phyloP scores from a whole-genome alignment of 768 basidiomycete species.

The Phylloporus sp. region DNA sequence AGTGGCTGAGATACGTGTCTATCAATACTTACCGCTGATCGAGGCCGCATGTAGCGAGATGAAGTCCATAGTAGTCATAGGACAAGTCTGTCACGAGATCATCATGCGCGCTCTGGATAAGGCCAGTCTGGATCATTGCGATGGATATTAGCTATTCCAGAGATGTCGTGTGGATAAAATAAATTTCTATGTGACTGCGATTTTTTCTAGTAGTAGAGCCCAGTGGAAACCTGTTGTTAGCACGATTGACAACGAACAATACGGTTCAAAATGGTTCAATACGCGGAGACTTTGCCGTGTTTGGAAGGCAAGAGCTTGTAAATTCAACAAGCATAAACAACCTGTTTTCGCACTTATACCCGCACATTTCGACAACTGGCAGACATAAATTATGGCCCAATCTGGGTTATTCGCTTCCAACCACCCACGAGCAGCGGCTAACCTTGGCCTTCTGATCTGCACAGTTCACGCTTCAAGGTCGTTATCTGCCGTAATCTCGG shows the following conservation, averaged over 20 bases:
- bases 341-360: too few species aligned
- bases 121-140: slow-evolving; percentile 70
- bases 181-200: not conserved
- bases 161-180: not conserved
- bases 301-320: slow-evolving; percentile 11
- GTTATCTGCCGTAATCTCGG: slow-evolving; percentile 61
- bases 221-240: too few species aligned
- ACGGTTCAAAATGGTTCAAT: not conserved
- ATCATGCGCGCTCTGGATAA: slow-evolving; percentile 72
- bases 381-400: slow-evolving; percentile 23
- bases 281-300: too few species aligned
- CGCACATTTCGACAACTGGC: not conserved
- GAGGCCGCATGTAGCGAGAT: slow-evolving; percentile 73
- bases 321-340: slow-evolving; percentile 20
- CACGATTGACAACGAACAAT: not conserved
- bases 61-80: slow-evolving; percentile 87
- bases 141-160: not conserved
- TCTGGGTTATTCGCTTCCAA: slow-evolving; percentile 23
- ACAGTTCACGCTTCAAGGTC: slow-evolving; percentile 34
- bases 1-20: slow-evolving; percentile 5
- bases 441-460: slow-evolving; percentile 24
- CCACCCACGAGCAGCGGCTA: slow-evolving; percentile 14
- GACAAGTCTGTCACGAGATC: slow-evolving; percentile 82
- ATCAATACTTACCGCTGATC: slow-evolving; percentile 61
- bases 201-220: not conserved